These are phyloP conservation scores for Isatis lusitanica DNA, from an alignment of 441 rosid genomes.

Conservation along the genomic window DNA sequence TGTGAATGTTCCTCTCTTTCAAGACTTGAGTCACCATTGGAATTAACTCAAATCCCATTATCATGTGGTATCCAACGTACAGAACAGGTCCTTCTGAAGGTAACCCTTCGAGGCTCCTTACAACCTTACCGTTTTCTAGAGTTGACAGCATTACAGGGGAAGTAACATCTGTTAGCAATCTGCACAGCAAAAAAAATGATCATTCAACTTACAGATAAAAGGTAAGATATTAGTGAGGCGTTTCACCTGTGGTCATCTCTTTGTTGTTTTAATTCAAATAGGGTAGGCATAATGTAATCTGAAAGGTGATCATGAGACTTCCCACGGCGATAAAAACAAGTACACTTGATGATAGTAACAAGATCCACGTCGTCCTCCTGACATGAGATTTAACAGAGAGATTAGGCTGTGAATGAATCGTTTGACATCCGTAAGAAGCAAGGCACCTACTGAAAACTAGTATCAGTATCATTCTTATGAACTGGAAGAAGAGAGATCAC, in stretches of 20 bases:
- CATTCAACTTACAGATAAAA: neutral
- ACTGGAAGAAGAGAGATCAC: slow-evolving; percentile 3
- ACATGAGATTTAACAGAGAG: neutral
- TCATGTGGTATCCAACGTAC: slow-evolving; percentile 66
- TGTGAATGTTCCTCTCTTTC: slow-evolving; percentile 47
- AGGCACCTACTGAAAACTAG: neutral
- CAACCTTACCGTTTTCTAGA: slow-evolving; percentile 52
- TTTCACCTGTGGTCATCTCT: slow-evolving; percentile 25
- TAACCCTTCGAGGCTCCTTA: slow-evolving; percentile 57
- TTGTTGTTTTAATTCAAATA: slow-evolving; percentile 46
- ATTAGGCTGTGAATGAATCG: too few species aligned
- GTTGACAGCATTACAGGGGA: slow-evolving; percentile 63
- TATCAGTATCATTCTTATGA: neutral
- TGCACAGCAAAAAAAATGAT: neutral
- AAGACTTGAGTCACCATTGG: slow-evolving; percentile 42
- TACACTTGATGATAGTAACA: slow-evolving; percentile 50
- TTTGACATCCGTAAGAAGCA: neutral
- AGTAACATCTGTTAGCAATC: slow-evolving; percentile 30
- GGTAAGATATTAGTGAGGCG: neutral
- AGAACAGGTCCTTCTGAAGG: slow-evolving; percentile 72
- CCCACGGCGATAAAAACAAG: slow-evolving; percentile 59
- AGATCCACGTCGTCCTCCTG: slow-evolving; percentile 65
- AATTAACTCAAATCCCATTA: slow-evolving; percentile 51
- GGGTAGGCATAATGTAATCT: slow-evolving; percentile 65
- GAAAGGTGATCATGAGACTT: slow-evolving; percentile 42